These are phyloP conservation scores for Sphaerosporella brunnea DNA, from an alignment of 495 filamentous ascomycete genomes.

Conservation along the genomic window DNA sequence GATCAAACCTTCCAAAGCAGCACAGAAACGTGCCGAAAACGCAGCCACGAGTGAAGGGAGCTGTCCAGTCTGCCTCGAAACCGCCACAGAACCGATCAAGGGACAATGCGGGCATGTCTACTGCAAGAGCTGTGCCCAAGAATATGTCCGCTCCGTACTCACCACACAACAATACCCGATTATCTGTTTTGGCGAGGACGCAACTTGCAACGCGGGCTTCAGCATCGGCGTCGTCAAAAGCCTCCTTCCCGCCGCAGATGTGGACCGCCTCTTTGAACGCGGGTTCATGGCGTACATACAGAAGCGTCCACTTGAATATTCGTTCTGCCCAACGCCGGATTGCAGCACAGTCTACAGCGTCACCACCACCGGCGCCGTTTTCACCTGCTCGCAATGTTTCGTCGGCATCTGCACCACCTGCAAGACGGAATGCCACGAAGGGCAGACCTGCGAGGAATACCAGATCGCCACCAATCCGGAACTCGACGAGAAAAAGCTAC, in stretches of 20 bases:
- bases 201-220: background rate
- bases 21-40: too few relatives aligned
- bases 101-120: constrained; percentile 28
- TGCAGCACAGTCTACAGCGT: constrained; percentile 24
- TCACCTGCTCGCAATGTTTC: constrained; percentile 27
- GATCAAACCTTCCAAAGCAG: background rate
- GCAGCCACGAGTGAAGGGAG: background rate
- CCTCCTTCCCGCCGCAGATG: background rate
- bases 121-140: constrained; percentile 27
- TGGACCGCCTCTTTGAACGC: background rate
- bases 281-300: constrained; percentile 17
- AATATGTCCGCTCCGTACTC: constrained; percentile 16
- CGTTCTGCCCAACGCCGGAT: constrained; percentile 28
- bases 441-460: constrained; percentile 26
- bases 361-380: constrained; percentile 12
- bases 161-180: background rate
- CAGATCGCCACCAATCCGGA: constrained; percentile 5
- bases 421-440: constrained; percentile 23
- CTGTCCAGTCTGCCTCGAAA: background rate
- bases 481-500: constrained; percentile 10
- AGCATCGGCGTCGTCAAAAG: background rate
- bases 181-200: background rate
- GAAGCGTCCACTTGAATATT: constrained; percentile 18
- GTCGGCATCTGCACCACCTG: constrained; percentile 26
- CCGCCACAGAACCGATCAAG: constrained; percentile 17